Percentiles rank a stretch among this genome's conserved stretches.
Conservation (phyloP, 139 green algal species). For the Monoraphidium neglectum region DNA sequence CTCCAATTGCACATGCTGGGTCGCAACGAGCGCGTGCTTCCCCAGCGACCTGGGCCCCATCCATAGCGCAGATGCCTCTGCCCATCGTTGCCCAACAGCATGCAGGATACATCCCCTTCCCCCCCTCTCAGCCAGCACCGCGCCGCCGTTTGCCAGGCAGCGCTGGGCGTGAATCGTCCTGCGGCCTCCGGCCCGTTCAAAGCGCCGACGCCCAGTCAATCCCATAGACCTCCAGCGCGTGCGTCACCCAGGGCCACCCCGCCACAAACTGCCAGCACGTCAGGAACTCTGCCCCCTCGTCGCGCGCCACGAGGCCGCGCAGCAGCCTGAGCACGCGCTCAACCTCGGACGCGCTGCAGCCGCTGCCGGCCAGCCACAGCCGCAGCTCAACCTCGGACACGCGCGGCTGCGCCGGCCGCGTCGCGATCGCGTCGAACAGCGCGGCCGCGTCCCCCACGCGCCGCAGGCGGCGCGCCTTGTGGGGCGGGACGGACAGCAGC, state of each 20-base stretch:
- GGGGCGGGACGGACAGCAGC: constrained; percentile 1
- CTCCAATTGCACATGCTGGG: no score
- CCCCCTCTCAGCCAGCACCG: no score
- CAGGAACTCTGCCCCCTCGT: neutral
- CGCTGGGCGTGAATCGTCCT: no score
- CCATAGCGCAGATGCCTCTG: no score
- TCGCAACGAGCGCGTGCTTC: no score
- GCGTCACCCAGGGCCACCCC: constrained; percentile 31
- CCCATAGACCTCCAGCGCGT: constrained; percentile 29
- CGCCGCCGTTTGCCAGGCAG: no score
- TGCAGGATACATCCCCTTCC: no score
- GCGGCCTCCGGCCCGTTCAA: no score
- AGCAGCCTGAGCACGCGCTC: constrained; percentile 28
- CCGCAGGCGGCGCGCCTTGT: constrained; percentile 16
- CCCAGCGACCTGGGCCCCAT: no score
- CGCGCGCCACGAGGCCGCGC: constrained; percentile 15
- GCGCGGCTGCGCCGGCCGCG: constrained; percentile 1
- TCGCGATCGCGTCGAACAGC: constrained; percentile 26
- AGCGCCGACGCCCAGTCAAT: constrained; percentile 10
- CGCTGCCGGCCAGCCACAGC: constrained; percentile 26
- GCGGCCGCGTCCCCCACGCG: constrained; percentile 17
- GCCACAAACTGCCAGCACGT: constrained; percentile 22
- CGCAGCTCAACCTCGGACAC: constrained; percentile 32
- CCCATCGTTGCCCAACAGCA: no score
- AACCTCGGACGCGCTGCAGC: constrained; percentile 17